phyloP scores from a whole-genome alignment of 2,329 filamentous ascomycete species.

The Orbilia oligospora region DNA sequence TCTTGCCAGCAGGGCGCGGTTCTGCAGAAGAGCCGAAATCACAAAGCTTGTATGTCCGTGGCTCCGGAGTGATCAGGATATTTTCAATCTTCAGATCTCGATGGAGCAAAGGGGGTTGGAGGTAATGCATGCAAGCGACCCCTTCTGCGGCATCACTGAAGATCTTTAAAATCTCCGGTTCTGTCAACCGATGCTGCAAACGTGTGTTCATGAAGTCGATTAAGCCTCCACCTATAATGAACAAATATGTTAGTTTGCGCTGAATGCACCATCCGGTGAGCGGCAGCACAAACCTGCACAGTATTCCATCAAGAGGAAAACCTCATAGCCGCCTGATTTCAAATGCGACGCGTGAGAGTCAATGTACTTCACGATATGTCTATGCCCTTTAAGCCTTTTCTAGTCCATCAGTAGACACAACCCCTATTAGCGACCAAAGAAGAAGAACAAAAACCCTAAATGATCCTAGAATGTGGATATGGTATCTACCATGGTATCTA shows the following conservation, averaged over 20 bases:
- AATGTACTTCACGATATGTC: constrained; percentile 96
- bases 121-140: constrained; percentile 98
- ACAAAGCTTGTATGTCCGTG: constrained; percentile 92
- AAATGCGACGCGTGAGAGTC: constrained; percentile 97
- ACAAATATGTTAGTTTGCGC: background rate
- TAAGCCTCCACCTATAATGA: constrained; percentile 79
- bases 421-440: constrained; percentile 33
- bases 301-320: constrained; percentile 98
- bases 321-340: constrained; percentile 93
- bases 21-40: constrained; percentile 95
- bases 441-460: background rate
- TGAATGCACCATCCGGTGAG: too few species aligned
- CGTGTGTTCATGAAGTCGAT: constrained; percentile 99
- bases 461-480: background rate
- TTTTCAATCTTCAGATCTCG: constrained; percentile 98
- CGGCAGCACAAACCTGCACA: constrained; percentile 70
- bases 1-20: constrained; percentile 86
- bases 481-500: constrained; percentile 84
- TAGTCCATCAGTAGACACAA: constrained; percentile 60
- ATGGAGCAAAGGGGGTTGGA: constrained; percentile 92
- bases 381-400: constrained; percentile 97
- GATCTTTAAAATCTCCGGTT: constrained; percentile 97
- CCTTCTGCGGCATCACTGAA: constrained; percentile 96
- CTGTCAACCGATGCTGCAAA: constrained; percentile 93
- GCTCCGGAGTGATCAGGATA: constrained; percentile 84